These are phyloP conservation scores for Tulasnella sp. DNA, from an alignment of 768 basidiomycete species.

Conservation along the genomic window DNA sequence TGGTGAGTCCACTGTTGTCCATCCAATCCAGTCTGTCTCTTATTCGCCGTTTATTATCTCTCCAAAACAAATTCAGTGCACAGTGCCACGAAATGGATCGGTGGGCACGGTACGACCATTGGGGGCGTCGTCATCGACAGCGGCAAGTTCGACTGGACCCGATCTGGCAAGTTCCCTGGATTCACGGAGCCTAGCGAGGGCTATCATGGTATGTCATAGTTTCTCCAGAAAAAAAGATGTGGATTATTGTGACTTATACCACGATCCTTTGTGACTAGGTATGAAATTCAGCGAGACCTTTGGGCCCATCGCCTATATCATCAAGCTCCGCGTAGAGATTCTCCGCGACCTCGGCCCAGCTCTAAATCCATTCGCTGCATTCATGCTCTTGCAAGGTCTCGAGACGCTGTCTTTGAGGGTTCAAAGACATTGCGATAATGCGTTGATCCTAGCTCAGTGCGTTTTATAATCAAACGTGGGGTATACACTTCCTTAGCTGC, in stretches of 20 bases:
- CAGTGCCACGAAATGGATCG: conserved; percentile 79
- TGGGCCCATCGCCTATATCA: conserved; percentile 49
- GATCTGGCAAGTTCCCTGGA: conserved; percentile 55
- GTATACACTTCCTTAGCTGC: not conserved
- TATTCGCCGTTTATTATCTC: not conserved
- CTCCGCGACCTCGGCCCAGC: conserved; percentile 57
- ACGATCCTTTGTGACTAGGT: not conserved
- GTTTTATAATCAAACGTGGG: not conserved
- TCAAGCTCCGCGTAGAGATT: conserved; percentile 37
- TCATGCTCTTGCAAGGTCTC: conserved; percentile 65
- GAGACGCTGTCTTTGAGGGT: conserved; percentile 65
- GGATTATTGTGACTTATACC: not conserved
- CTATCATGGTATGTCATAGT: conserved; percentile 47
- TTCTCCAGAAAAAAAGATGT: too few relatives aligned
- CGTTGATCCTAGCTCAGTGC: conserved; percentile 47
- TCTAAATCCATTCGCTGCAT: conserved; percentile 61
- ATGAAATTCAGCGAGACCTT: conserved; percentile 55
- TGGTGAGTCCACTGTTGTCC: conserved; percentile 27
- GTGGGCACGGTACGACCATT: conserved; percentile 49
- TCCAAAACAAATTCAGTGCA: conserved; percentile 41
- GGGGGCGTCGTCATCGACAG: conserved; percentile 64
- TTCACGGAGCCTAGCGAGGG: conserved; percentile 68
- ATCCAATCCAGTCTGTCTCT: too few relatives aligned
- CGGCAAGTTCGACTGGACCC: conserved; percentile 68
- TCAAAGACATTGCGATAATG: conserved; percentile 61